A percentile compares a stretch with the other conserved stretches of the same genome.
Conservation (phyloP, 2,329 filamentous ascomycete species). For the Trichoderma sp. region DNA sequence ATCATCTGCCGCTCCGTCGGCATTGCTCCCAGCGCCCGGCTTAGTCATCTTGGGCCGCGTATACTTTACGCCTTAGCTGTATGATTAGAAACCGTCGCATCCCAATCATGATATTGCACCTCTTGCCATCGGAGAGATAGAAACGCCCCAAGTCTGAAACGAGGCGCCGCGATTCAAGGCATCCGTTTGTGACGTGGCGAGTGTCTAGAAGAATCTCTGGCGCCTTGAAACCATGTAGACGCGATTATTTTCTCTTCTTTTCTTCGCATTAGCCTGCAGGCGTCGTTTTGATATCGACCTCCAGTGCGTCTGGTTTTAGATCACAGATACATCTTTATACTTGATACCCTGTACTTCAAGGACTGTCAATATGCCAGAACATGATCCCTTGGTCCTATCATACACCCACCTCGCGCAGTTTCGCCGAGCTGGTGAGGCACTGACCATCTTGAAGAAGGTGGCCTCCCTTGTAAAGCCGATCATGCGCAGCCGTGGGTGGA, state of each 20-base stretch:
- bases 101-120: background rate
- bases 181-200: conserved; percentile 18
- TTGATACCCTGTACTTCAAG: background rate
- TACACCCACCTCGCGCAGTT: conserved; percentile 51
- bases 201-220: background rate
- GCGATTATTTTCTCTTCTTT: background rate
- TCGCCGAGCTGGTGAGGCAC: conserved; percentile 48
- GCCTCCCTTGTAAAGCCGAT: conserved; percentile 91
- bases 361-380: conserved; percentile 22
- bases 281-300: background rate
- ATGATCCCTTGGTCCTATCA: conserved; percentile 45
- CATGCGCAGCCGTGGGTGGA: conserved; percentile 84
- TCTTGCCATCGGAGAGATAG: background rate
- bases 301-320: background rate
- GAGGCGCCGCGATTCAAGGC: background rate
- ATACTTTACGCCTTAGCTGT: conserved; percentile 4
- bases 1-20: background rate
- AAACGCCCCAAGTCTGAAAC: background rate
- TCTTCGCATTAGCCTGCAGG: background rate
- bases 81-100: background rate
- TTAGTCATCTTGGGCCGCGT: conserved; percentile 17
- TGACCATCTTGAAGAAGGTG: conserved; percentile 69
- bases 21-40: background rate
- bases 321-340: background rate
- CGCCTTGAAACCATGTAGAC: background rate